Percentiles rank a stretch among this genome's conserved stretches.
phyloP scores from a whole-genome alignment of 306 rosid species.

The Abrus precatorius region DNA sequence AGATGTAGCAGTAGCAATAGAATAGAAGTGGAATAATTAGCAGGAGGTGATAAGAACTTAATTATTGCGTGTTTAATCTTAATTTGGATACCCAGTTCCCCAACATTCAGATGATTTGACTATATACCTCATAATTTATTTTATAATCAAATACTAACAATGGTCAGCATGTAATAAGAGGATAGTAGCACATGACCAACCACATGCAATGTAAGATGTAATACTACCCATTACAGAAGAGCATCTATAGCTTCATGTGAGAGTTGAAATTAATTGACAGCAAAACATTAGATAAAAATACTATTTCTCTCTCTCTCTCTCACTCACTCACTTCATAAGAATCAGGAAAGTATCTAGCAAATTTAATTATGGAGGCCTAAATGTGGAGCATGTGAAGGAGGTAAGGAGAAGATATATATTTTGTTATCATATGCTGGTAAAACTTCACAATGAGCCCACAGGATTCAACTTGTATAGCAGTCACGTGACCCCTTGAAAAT shows the following conservation, averaged over 20 bases:
- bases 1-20: not conserved
- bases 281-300: not conserved
- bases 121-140: conserved; percentile 3
- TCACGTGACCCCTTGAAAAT: conserved; percentile 59
- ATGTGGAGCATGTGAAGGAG: conserved; percentile 57
- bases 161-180: conserved; percentile 20
- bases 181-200: conserved; percentile 52
- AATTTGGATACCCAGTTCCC: conserved; percentile 45
- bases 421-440: not conserved
- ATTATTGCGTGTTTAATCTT: not conserved
- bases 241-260: conserved; percentile 40
- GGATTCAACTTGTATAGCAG: conserved; percentile 12
- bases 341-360: conserved; percentile 26
- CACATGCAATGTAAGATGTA: conserved; percentile 41
- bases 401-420: conserved; percentile 19
- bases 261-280: conserved; percentile 8
- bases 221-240: not conserved
- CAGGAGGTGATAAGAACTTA: conserved; percentile 30
- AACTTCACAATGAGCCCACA: conserved; percentile 6
- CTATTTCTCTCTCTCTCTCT: too few relatives aligned
- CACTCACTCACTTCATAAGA: not conserved
- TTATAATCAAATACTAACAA: conserved; percentile 14
- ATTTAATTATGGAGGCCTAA: conserved; percentile 7
- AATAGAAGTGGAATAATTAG: conserved; percentile 17
- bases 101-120: conserved; percentile 31